Evolutionary conservation across 805 yeast genomes (phyloP).

Genomic region (Wickerhamomyces rabaulensis): DNA sequence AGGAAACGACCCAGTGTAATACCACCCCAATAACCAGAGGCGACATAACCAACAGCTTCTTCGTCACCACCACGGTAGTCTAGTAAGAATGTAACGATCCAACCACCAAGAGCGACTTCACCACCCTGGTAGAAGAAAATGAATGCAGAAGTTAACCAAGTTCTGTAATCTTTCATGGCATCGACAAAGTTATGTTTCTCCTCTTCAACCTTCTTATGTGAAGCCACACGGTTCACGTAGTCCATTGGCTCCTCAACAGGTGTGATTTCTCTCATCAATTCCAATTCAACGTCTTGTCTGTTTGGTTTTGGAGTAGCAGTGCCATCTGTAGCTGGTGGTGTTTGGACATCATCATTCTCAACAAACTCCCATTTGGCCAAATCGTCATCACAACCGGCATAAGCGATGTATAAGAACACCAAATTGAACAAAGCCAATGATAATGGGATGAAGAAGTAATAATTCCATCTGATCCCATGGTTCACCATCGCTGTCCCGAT

Average conservation of each 20-base stretch:
- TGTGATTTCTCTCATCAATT: neutral
- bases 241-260: neutral
- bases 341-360: slow-evolving; percentile 9
- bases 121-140: slow-evolving; percentile 58
- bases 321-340: neutral
- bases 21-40: slow-evolving; percentile 66
- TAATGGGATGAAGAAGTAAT: slow-evolving; percentile 46
- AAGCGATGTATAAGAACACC: slow-evolving; percentile 34
- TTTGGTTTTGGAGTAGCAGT: neutral
- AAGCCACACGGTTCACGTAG: neutral
- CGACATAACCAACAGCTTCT: slow-evolving; percentile 45
- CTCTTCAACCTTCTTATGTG: neutral
- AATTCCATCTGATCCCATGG: slow-evolving; percentile 40
- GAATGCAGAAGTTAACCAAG: slow-evolving; percentile 48
- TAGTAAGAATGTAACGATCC: slow-evolving; percentile 56
- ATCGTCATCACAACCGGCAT: slow-evolving; percentile 41
- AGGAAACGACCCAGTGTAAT: slow-evolving; percentile 50
- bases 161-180: slow-evolving; percentile 35
- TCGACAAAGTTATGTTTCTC: slow-evolving; percentile 25
- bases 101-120: slow-evolving; percentile 61
- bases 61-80: slow-evolving; percentile 42
- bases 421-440: slow-evolving; percentile 34
- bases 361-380: slow-evolving; percentile 13
- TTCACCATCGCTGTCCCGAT: slow-evolving; percentile 50
- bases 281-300: neutral